Evolutionary conservation across 805 yeast genomes (phyloP).

Genomic region (Kluyveromyces nonfermentans): DNA sequence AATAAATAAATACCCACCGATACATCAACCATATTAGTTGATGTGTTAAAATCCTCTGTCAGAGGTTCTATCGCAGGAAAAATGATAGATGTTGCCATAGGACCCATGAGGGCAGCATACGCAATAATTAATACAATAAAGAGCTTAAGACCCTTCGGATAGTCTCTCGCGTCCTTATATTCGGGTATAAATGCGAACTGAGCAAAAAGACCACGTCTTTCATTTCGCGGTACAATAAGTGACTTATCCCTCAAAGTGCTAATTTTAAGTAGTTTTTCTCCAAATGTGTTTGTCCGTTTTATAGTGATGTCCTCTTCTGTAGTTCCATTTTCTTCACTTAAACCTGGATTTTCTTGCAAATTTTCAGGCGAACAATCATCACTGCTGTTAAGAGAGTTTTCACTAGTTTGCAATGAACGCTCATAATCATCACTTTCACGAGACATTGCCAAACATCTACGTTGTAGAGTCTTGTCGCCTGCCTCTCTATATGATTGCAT

Average conservation of each 20-base stretch:
- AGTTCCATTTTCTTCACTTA: not conserved
- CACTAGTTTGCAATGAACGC: not conserved
- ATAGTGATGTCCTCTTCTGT: not conserved
- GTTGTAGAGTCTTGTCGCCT: not conserved
- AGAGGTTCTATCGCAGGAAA: constrained; percentile 68
- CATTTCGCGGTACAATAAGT: constrained; percentile 15
- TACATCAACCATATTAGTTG: constrained; percentile 54
- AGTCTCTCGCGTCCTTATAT: constrained; percentile 59
- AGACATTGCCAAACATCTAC: not conserved
- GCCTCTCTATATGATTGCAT: too few species aligned
- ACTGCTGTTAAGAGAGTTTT: not conserved
- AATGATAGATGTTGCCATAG: constrained; percentile 81
- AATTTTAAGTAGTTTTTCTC: not conserved
- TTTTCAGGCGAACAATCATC: not conserved
- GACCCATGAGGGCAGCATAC: constrained; percentile 68
- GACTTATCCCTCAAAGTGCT: constrained; percentile 10
- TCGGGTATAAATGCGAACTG: constrained; percentile 50
- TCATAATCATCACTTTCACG: not conserved
- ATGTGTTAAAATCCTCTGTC: constrained; percentile 43
- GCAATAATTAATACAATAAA: constrained; percentile 59
- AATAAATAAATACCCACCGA: constrained; percentile 73
- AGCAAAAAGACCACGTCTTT: constrained; percentile 54
- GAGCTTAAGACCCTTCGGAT: constrained; percentile 41
- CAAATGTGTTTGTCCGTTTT: not conserved
- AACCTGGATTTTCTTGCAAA: not conserved